Conservation (phyloP, 768 basidiomycete genomes). For the Amanita rubescens region DNA sequence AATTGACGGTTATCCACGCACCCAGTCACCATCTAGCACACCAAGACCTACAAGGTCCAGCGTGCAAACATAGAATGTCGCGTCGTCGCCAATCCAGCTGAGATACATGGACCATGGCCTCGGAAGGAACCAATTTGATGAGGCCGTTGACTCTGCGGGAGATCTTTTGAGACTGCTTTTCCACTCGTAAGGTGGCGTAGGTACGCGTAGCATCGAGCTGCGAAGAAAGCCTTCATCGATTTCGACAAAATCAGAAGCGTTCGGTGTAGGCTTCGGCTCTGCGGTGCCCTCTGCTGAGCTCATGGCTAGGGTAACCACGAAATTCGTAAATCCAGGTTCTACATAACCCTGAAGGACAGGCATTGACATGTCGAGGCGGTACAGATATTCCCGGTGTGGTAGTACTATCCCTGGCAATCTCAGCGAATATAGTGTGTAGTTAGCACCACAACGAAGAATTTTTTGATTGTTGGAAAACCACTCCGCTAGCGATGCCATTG, state of each 20-base stretch:
- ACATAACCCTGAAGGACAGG: slow-evolving; percentile 71
- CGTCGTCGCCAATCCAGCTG: slow-evolving; percentile 26
- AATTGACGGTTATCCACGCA: slow-evolving; percentile 20
- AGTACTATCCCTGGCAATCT: slow-evolving; percentile 14
- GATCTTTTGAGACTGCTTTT: slow-evolving; percentile 2
- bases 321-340: slow-evolving; percentile 37
- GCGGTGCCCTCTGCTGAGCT: slow-evolving; percentile 11
- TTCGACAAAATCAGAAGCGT: slow-evolving; percentile 43
- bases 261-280: slow-evolving; percentile 9
- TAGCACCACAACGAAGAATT: slow-evolving; percentile 44
- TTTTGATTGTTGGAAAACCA: slow-evolving; percentile 34
- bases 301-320: slow-evolving; percentile 36
- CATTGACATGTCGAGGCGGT: slow-evolving; percentile 51
- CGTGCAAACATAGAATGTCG: slow-evolving; percentile 54
- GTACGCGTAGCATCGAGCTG: slow-evolving; percentile 32
- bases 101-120: slow-evolving; percentile 22
- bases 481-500: slow-evolving; percentile 30
- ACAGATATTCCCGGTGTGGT: slow-evolving; percentile 20
- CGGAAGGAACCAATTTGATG: slow-evolving; percentile 18
- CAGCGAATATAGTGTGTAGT: slow-evolving; percentile 25
- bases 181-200: slow-evolving; percentile 6
- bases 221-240: slow-evolving; percentile 71
- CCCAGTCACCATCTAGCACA: slow-evolving; percentile 74
- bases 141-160: slow-evolving; percentile 16
- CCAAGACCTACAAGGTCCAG: slow-evolving; percentile 61